A percentile compares a stretch with the other conserved stretches of the same genome.
Evolutionary conservation across 108 stramenopile species (phyloP).

Genomic region (Discostella stelligeroides): DNA sequence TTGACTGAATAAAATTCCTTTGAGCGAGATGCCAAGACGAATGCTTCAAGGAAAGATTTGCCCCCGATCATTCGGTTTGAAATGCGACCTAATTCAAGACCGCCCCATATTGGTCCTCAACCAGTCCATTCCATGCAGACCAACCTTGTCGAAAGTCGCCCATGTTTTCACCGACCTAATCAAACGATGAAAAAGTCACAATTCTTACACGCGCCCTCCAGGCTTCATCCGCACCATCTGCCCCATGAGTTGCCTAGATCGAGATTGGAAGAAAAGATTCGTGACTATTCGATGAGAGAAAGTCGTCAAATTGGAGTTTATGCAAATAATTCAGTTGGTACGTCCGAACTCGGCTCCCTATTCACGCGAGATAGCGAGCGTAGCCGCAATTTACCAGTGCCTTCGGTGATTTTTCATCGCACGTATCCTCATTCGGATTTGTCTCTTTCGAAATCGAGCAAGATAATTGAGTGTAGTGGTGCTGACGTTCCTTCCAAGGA

Average conservation of each 20-base stretch:
- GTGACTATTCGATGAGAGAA: not conserved
- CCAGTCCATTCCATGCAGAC: too few species aligned
- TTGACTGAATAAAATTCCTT: too few species aligned
- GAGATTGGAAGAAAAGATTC: conserved; percentile 14
- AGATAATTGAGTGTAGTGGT: too few species aligned
- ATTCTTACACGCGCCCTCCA: not conserved
- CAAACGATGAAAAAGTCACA: not conserved
- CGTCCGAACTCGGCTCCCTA: conserved; percentile 18
- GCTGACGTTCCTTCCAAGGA: too few species aligned
- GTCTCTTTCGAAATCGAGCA: too few species aligned
- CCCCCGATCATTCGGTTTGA: too few species aligned
- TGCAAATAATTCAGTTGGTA: conserved; percentile 7
- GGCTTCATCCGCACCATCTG: conserved; percentile 19
- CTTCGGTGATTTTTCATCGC: conserved; percentile 13
- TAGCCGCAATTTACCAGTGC: conserved; percentile 7
- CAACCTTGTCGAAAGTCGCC: too few species aligned
- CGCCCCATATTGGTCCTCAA: too few species aligned
- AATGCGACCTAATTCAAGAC: too few species aligned
- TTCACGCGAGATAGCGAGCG: conserved; percentile 4
- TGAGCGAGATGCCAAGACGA: too few species aligned
- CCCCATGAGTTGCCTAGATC: conserved; percentile 7
- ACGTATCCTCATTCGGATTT: conserved; percentile 1
- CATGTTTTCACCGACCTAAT: too few species aligned
- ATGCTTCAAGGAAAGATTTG: too few species aligned
- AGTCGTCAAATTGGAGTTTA: not conserved